Conservation (phyloP, 1,284 basidiomycete genomes). For the Ganoderma boninense region DNA sequence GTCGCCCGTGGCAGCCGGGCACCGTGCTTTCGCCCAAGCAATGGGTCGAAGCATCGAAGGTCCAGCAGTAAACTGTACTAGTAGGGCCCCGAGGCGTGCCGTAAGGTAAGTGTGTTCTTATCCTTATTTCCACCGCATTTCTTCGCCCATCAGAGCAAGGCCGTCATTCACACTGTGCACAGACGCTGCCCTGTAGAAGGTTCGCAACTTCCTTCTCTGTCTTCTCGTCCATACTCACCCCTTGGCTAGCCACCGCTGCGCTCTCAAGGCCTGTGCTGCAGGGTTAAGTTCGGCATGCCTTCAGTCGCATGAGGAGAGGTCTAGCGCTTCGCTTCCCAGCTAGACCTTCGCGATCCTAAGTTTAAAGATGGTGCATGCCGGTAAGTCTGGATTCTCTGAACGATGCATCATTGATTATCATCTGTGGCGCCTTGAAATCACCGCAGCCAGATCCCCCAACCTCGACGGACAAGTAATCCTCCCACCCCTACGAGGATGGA, state of each 20-base stretch:
- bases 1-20: neutral
- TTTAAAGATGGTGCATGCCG: neutral
- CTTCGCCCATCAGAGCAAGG: neutral
- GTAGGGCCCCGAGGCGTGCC: neutral
- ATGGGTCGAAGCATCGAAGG: neutral
- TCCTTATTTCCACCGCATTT: neutral
- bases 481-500: neutral
- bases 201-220: neutral
- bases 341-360: neutral
- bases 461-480: neutral
- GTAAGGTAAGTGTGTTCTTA: neutral
- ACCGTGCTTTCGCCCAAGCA: neutral
- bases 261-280: neutral
- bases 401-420: neutral
- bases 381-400: neutral
- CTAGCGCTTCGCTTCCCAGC: neutral
- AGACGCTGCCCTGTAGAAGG: neutral
- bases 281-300: neutral
- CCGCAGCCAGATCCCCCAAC: neutral
- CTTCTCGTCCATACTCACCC: neutral
- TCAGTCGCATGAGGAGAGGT: neutral
- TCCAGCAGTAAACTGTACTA: neutral
- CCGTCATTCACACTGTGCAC: neutral
- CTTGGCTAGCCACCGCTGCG: neutral
- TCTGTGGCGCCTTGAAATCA: neutral